These are phyloP conservation scores for Pseudocercospora musae DNA, from an alignment of 2,329 filamentous ascomycete species.

Conservation along the genomic window DNA sequence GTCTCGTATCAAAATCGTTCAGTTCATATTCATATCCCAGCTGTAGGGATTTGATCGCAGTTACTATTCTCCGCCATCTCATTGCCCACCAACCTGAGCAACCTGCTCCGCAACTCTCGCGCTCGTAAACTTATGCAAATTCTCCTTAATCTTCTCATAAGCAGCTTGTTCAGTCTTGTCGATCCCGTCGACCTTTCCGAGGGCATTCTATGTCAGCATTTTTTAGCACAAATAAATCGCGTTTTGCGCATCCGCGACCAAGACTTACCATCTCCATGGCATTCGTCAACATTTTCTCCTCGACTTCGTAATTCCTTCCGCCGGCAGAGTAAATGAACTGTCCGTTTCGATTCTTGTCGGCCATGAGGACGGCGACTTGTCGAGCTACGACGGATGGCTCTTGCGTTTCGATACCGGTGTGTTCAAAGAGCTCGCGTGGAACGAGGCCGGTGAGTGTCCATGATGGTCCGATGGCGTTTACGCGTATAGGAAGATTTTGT, in stretches of 20 bases:
- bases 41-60: background rate
- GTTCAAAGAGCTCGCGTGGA: constrained; percentile 40
- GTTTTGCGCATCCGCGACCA: no score
- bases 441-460: constrained; percentile 55
- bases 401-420: constrained; percentile 45
- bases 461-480: constrained; percentile 55
- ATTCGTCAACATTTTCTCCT: constrained; percentile 40
- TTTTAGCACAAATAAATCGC: background rate
- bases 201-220: background rate
- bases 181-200: background rate
- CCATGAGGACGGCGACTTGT: constrained; percentile 50
- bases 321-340: constrained; percentile 52
- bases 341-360: constrained; percentile 47
- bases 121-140: background rate
- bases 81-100: background rate
- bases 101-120: background rate
- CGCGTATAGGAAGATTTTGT: constrained; percentile 45
- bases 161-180: background rate
- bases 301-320: constrained; percentile 53
- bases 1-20: background rate
- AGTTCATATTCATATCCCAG: background rate
- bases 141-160: constrained; percentile 1
- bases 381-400: constrained; percentile 48
- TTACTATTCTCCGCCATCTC: no score
- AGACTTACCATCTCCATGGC: constrained; percentile 14